Evolutionary conservation across 2,329 filamentous ascomycete species (phyloP), one percentile per base, ranked within the genome.

Genomic region (Colletotrichum sublineola): DNA sequence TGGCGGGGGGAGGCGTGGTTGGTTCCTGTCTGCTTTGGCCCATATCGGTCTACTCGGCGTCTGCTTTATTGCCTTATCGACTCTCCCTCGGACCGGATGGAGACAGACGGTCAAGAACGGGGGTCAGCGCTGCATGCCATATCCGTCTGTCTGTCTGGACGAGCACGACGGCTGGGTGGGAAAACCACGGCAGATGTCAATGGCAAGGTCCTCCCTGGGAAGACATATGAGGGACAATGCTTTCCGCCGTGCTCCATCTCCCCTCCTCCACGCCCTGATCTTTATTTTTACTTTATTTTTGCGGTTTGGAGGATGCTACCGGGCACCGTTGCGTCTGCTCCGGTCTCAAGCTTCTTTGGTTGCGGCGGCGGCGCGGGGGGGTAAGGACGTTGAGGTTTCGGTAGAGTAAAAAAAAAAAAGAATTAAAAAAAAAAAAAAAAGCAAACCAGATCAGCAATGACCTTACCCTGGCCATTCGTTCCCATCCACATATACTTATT

Each of bases 341-440:
- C 63, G n/a, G 57, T 40, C 20, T 57, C 44, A 15, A 46, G 56
- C 42, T 36, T 38, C 38, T 53, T 57, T 71, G 60, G 46, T 46
- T 69, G 60, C 66, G 66, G 60, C 31, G 36, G 53, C 46, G 58
- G 69, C 29, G 31, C 40, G 29, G n/a, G 63, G 66, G 46, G 36
- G 20, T 20, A 29, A 53, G 60, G 55, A 69, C 69, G 69, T 72
- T 69, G 69, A 69, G 66, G 46, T 64, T 72, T 66, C 61, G 44
- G 66, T 60, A 64, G 66, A 69, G 38, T 63, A 11, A 24, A 57
- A 40, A 40, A 38, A 55, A 38, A 55, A 36, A 20, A 64, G 60
- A 69, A 31, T 63, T 11, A 24, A 57, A 40, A 40, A 38, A 55
- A 36, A 20, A 11, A 24, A 57, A 40, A 40, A 38, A 55, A 36